These are phyloP conservation scores for Ceratocystis colombiana DNA, from an alignment of 2,329 filamentous ascomycete species.

Conservation along the genomic window DNA sequence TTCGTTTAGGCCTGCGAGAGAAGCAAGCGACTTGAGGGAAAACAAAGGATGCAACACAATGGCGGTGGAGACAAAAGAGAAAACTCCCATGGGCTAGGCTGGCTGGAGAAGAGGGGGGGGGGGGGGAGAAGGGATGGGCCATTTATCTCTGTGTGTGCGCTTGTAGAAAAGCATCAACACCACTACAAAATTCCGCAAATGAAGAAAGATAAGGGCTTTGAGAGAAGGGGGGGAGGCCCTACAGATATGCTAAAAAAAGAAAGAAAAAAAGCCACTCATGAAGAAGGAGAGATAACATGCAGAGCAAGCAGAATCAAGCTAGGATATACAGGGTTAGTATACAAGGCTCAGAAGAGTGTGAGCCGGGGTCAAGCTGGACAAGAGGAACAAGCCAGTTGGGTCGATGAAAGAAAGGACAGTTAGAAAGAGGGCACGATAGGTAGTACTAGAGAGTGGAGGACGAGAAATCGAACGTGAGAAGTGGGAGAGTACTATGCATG, in stretches of 20 bases:
- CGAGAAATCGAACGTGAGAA: not conserved
- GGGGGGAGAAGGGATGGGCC: too few species aligned
- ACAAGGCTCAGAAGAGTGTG: not conserved
- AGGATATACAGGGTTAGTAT: not conserved
- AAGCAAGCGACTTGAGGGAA: not conserved
- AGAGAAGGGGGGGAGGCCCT: too few species aligned
- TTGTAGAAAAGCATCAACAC: too few species aligned
- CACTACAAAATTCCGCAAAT: too few species aligned
- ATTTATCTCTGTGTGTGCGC: too few species aligned
- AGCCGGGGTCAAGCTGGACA: not conserved
- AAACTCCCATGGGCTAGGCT: not conserved
- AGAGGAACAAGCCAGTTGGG: not conserved
- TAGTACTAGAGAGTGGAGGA: not conserved
- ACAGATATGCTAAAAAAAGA: not conserved
- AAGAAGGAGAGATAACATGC: too few species aligned
- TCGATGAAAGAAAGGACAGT: not conserved
- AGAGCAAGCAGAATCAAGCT: too few species aligned
- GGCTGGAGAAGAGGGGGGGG: not conserved
- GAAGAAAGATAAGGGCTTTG: too few species aligned
- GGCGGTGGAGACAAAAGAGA: not conserved
- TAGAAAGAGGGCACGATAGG: not conserved
- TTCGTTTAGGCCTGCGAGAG: not conserved
- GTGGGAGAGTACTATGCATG: not conserved
- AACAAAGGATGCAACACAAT: slow-evolving; percentile 9
- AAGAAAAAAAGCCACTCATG: not conserved